Conservation (phyloP, 2,329 filamentous ascomycete genomes). For the Exophiala sp. region DNA sequence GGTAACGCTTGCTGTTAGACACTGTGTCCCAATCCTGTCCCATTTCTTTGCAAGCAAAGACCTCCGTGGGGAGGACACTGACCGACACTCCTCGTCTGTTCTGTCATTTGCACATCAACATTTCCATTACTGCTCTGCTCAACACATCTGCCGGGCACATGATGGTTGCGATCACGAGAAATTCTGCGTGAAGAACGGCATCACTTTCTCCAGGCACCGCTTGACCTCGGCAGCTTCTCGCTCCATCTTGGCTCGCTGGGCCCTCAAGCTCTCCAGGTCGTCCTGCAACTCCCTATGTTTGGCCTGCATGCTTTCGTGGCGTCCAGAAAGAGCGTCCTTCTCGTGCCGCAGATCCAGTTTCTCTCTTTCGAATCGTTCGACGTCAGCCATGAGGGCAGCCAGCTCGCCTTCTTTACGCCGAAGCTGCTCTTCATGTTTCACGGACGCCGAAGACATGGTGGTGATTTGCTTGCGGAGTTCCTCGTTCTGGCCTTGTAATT, state of each 20-base stretch:
- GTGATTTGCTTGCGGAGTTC: slow-evolving; percentile 78
- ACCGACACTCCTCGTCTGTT: no score
- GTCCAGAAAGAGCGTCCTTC: slow-evolving; percentile 60
- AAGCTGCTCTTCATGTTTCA: slow-evolving; percentile 90
- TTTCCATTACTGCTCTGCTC: no score
- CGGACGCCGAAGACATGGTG: slow-evolving; percentile 82
- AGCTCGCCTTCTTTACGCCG: slow-evolving; percentile 92
- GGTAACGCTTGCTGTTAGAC: neutral
- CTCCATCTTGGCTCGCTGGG: slow-evolving; percentile 75
- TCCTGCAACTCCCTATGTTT: slow-evolving; percentile 80
- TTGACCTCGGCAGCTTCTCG: slow-evolving; percentile 86
- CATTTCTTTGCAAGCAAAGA: no score
- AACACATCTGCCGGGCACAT: no score
- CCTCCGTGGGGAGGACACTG: no score
- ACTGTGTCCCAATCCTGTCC: neutral
- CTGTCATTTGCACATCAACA: no score
- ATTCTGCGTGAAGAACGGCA: slow-evolving; percentile 48
- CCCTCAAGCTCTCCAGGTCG: slow-evolving; percentile 77
- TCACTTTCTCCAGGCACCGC: slow-evolving; percentile 74
- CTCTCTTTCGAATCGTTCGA: slow-evolving; percentile 76
- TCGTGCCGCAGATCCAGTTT: slow-evolving; percentile 73
- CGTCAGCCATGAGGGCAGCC: slow-evolving; percentile 73
- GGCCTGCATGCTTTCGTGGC: slow-evolving; percentile 71
- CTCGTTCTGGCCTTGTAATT: slow-evolving; percentile 72
- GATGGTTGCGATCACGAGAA: slow-evolving; percentile 17